Base-by-base conservation (phyloP, 164 flowering plant genomes). In the Aristolochia californica region DNA sequence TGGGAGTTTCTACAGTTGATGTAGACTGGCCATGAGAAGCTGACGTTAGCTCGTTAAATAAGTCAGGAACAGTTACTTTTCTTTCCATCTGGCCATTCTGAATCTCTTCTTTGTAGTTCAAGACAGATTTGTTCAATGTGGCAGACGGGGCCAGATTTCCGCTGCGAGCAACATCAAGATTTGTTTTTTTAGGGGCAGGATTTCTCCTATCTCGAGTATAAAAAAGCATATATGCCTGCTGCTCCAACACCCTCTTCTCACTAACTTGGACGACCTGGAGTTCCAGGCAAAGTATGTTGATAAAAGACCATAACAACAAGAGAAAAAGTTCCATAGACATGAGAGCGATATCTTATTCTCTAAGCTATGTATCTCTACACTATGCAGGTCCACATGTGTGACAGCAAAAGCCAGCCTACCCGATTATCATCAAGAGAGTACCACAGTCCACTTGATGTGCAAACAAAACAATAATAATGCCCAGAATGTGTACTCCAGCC, bases 151-250 rank as follows among this genome's bases (percentile, higher is more conserved):
- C 66, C 48, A 59, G 18, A 23, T 65, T 80, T 55, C 73, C 85
- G 59, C 70, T 80, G 27, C 63, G 69, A 28, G 64, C 63, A 48
- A 53, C 57, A 48, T 67, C 73, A 48, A 50, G 48, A 7, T 9
- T 34, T 53, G 80, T 70, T 62, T 80, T 86, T 68, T 68, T 84
- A 15, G 74, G 61, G 50, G 56, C 51, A 53, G 57, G 13, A 59
- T 62, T 73, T 70, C 25, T 78, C 66, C 81, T 74, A 63, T 90
- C 88, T 53, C 86, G 87, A 22, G 84, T 81, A 77, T 90, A 94
- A 61, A 94, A 94, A 64, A 94, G 64, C 97, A 94, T 94, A 68
- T 94, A 94, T 14, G 99, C 99, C 76, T 88, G 83, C 71, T 94
- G 99, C 15, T 83, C 80, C 65, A 90, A 62, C 45, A 90, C 97